Base-by-base conservation (phyloP, 2,329 filamentous ascomycete genomes). In the Dryadomyces quercus-mongolicae region DNA sequence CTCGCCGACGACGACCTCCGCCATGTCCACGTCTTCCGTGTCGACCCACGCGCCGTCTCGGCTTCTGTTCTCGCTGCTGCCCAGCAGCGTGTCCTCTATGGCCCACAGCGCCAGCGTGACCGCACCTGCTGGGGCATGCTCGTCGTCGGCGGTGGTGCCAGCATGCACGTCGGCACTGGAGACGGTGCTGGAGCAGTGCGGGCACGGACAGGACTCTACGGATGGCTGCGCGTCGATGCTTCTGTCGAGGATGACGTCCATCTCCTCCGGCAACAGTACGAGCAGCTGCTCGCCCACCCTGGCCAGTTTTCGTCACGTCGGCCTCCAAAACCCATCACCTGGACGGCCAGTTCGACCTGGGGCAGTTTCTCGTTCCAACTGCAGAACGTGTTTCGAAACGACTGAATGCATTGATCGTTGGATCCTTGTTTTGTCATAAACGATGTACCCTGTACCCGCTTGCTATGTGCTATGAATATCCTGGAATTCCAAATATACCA, bases 61-160 rank as follows among this genome's bases (percentile, higher is more conserved):
- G 55, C 58, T 6, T 64, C 66, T 3, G 61, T 72, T 5, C 61
- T 78, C 7, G 62, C 67, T 2, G 67, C 68, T 0, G 70, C 73
- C 3, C 69, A 74, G 51, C 60, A 67, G 45, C 73, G 71, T 61
- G 76, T 81, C 68, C 65, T 81, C 5, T 81, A 82, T 62, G 69
- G 70, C 3, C 56, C 62, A 7, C 69, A 71, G 56, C 62, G 60
- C 42, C 79, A 74, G 57, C 67, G 68, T 5, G 64, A 60, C 25
- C 71, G 78, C 4, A 70, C 73, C 56, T 80, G 74, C 72, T 82
- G 79, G 78, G 78, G 79, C n/a, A 78, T 75, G 2, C 60, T 82
- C 25, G 71, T 81, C 5, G 60, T 81, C 43, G 76, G 75, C 10
- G 71, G 70, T 0, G 25, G 59, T n/a, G n/a, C 63, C n/a, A 56